These are phyloP conservation scores for Cyberlindnera japonica DNA, from an alignment of 805 yeast species.

Conservation along the genomic window DNA sequence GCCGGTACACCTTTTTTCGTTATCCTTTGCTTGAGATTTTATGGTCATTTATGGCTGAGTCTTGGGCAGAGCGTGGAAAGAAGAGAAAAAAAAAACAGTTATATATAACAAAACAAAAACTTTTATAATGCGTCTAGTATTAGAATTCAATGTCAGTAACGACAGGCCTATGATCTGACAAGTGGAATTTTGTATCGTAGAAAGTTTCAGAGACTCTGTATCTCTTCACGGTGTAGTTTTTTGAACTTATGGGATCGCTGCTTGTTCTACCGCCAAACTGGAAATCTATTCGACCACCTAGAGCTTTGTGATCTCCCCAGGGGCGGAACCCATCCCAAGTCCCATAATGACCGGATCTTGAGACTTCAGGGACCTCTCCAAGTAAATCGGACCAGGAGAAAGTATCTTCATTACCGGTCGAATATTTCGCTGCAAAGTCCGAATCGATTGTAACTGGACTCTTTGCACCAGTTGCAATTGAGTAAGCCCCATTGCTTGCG, in stretches of 20 bases:
- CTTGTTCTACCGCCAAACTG: conserved; percentile 30
- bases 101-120: neutral
- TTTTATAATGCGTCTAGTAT: neutral
- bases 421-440: conserved; percentile 21
- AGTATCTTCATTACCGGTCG: conserved; percentile 10
- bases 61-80: neutral
- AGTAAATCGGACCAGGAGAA: conserved; percentile 31
- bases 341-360: conserved; percentile 33
- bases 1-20: too few species aligned
- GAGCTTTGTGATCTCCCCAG: conserved; percentile 17
- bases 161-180: conserved; percentile 44
- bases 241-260: conserved; percentile 2
- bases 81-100: neutral
- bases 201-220: conserved; percentile 34
- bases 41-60: too few species aligned
- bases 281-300: conserved; percentile 38
- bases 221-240: conserved; percentile 10
- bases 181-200: conserved; percentile 32
- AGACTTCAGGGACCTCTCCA: conserved; percentile 22
- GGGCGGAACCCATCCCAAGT: conserved; percentile 41
- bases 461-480: conserved; percentile 7
- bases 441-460: conserved; percentile 18
- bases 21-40: too few species aligned
- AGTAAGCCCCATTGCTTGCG: conserved; percentile 11
- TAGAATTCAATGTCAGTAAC: conserved; percentile 26